Evolutionary conservation across 371 early-diverging fungal genomes (phyloP), one percentile per base, ranked within the genome.

Genomic region (Lichtheimia ramosa): DNA sequence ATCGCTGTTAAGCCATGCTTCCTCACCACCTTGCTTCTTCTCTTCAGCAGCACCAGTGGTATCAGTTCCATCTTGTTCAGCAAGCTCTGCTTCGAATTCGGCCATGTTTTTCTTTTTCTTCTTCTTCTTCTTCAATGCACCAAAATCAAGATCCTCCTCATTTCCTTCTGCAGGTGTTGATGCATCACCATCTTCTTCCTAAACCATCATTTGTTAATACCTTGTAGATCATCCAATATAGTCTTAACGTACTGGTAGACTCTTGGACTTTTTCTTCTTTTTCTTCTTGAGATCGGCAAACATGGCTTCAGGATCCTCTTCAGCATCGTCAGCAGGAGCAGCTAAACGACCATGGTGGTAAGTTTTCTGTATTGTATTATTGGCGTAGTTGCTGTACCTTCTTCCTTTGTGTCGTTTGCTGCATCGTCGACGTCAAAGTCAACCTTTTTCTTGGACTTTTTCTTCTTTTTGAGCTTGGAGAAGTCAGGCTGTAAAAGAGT

Each of bases 51-150:
- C 24, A 20, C 62, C 2, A 0, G n/a, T 46, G 46, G 46, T 21
- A 46, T 89, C 90, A 42, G 91, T 92, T 73, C 92, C 93, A 65
- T 91, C 90, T 43, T 65, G 54, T 25, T 91, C 95, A 4, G 89
- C 90, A 71, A 93, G 74, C 64, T 89, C 89, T 40, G 91, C 92
- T 70, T 92, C 93, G 65, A 90, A 89, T 25, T 89, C 92, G 5
- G 87, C 90, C 80, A 92, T 63, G 61, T 84, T 83, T 87, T 94
- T 94, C 79, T 93, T 95, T 87, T 94, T 92, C 84, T 94, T 94
- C 84, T 95, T 93, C 78, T 91, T 93, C 75, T 90, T 91, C 74
- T 90, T 90, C 69, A 91, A 73, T 55, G 85, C 89, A 49, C 90
- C 91, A 90, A 92, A 5, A 88, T 91, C 83, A 93, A 65, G 65